Base-by-base conservation (phyloP, 2,329 filamentous ascomycete species). In the Neoascochyta sp. region DNA sequence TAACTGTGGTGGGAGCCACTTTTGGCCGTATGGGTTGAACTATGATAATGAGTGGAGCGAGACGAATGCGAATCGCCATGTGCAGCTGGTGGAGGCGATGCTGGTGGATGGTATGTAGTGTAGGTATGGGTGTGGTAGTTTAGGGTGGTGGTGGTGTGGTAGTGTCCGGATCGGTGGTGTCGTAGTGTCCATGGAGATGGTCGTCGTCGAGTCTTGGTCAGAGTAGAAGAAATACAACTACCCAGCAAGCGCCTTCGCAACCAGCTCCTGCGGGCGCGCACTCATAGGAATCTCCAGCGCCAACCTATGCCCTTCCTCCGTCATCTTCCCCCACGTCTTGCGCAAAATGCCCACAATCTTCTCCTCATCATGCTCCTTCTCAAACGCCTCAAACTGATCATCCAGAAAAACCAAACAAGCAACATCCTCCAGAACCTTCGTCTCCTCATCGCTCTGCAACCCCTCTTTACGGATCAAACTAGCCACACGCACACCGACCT, bases 361-460 rank as follows among this genome's bases (percentile, higher is more conserved):
- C 28, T 79, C 81, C 64, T 90, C 84, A 52, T 87, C 83, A 31
- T 80, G 73, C 16, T 76, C 73, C 55, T 74, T 70, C 68, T 86
- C 82, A 63, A 92, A 94, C 28, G 75, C 76, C 50, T 89, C 86
- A 42, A 93, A 83, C 56, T 92, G 84, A 57, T 90, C 86, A 57
- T 92, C 86, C 44, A 94, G 65, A 58, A 94, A 94, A 16, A 93
- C 86, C 32, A 94, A 65, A 56, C 86, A 93, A 3, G 87, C 87
- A 24, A 87, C 83, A 64, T 93, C 87, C 67, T 93, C 87, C 40
- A 94, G 69, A 5, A 77, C 72, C 68, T 90, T 83, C 32, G 81
- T 80, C 59, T 87, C 82, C 37, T 72, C 69, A 35, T 79, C 74
- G 31, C 67, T 65, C 53, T 71, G 73, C 46, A 93, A 64, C 32